Evolutionary conservation across 768 basidiomycete genomes (phyloP), one percentile per base, ranked within the genome.

Genomic region (Xerocomellus chrysenteron): DNA sequence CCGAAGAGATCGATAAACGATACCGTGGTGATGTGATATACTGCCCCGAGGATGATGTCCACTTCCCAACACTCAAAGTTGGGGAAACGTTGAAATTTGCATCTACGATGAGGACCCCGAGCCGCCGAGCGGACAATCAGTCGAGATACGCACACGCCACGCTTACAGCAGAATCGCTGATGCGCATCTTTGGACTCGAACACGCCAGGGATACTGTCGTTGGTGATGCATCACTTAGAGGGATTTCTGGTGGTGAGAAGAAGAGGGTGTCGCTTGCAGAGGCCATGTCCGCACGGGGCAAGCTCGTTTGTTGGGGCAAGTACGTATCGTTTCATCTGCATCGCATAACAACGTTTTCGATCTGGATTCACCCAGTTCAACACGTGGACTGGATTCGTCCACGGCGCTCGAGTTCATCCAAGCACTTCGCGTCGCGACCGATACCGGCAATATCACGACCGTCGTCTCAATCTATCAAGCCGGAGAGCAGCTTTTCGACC

Each of bases 391-490:
- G 46, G 85, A 87, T 65, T 79, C 87, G 0, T 84, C 82, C 16
- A 90, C 88, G 3, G 89, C 88, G 13, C 73, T 88, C 37, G 88
- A 90, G 66, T 90, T 88, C 61, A 82, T 84, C 45, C 83, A 78
- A 44, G 82, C 85, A 1, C 75, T 92, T 35, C 81, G 88, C 4
- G 77, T 84, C 41, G 75, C 80, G 4, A 88, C 88, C 0, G 84
- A 90, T 62, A 74, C 79, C 4, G 75, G 75, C 52, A 66, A 73
- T n/a, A 56, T 70, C 17, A 75, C 86, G 0, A 90, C 86, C 0
- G 80, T 94, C 55, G 88, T 90, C n/a, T 87, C 89, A 1, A 82
- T 94, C 37, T 93, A 94, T 71, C 92, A 94, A 71, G 92, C 89
- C 9, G 86, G 86, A 49, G 89, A 92, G 67, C 76, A 77, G 3